Evolutionary conservation across 2,329 filamentous ascomycete species (phyloP).

Genomic region (Diplocarpon mali): DNA sequence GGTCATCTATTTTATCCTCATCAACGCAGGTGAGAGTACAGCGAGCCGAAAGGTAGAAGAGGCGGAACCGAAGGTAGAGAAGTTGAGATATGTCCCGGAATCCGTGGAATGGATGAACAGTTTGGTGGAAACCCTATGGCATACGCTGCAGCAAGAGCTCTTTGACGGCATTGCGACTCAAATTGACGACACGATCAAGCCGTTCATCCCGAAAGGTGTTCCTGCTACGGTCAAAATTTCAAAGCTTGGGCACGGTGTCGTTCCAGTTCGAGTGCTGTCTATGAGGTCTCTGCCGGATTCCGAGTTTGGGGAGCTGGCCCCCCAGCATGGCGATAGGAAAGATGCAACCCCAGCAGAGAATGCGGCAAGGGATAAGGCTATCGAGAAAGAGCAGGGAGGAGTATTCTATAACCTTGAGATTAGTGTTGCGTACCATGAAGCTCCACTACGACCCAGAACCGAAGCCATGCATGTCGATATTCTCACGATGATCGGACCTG

Average conservation of each 20-base stretch:
- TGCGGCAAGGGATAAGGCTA: conserved; percentile 11
- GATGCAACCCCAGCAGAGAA: conserved; percentile 6
- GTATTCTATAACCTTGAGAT: conserved; percentile 17
- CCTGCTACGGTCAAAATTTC: conserved; percentile 15
- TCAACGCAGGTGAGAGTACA: conserved; percentile 4
- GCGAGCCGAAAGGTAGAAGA: conserved; percentile 1
- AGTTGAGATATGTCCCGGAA: conserved; percentile 13
- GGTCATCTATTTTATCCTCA: conserved; percentile 11
- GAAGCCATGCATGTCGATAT: conserved; percentile 17
- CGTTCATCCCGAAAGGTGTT: conserved; percentile 11
- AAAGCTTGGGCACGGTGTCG: conserved; percentile 10
- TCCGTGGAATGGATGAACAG: conserved; percentile 17
- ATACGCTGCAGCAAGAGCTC: conserved; percentile 12
- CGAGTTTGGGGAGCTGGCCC: conserved; percentile 16
- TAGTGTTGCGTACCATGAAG: conserved; percentile 14
- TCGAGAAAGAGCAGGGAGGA: conserved; percentile 12
- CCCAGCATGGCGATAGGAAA: conserved; percentile 11
- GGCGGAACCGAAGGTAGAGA: conserved; percentile 11
- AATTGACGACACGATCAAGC: conserved; percentile 15
- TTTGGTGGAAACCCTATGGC: conserved; percentile 13
- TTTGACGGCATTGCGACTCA: conserved; percentile 14
- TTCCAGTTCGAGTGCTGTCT: conserved; percentile 11
- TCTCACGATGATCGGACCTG: conserved; percentile 12
- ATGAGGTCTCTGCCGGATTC: conserved; percentile 17
- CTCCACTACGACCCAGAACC: conserved; percentile 13